Evolutionary conservation across 805 yeast genomes (phyloP).

Genomic region (Barnettozyma vustinii): DNA sequence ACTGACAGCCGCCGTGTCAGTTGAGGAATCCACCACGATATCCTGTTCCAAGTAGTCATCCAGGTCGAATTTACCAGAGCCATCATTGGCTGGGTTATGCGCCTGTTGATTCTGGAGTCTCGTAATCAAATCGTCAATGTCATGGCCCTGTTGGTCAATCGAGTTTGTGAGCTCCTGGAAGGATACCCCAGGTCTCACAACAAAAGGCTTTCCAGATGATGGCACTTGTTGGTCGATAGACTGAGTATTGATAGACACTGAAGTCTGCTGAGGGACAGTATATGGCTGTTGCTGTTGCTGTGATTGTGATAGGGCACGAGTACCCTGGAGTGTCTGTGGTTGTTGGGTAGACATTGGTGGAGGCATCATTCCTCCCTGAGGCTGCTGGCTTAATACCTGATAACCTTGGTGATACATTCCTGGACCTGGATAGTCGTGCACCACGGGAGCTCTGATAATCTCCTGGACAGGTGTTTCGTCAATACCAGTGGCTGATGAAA

Average conservation of each 20-base stretch:
- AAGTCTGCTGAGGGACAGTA: background rate
- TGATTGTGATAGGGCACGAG: background rate
- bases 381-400: background rate
- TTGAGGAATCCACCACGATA: background rate
- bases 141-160: slow-evolving; percentile 24
- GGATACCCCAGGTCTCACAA: background rate
- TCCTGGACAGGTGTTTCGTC: slow-evolving; percentile 22
- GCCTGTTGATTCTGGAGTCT: slow-evolving; percentile 13
- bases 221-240: no score
- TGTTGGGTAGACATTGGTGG: slow-evolving; percentile 8
- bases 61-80: slow-evolving; percentile 15
- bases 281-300: background rate
- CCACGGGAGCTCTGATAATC: slow-evolving; percentile 17
- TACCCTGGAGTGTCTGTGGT: background rate
- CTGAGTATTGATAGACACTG: background rate
- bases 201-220: background rate
- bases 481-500: slow-evolving; percentile 1
- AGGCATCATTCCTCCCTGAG: slow-evolving; percentile 2
- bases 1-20: background rate
- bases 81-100: background rate
- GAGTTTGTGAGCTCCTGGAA: slow-evolving; percentile 17
- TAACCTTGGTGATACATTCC: background rate
- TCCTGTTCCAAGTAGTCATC: slow-evolving; percentile 21
- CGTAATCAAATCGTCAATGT: slow-evolving; percentile 22
- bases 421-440: background rate